Base-by-base conservation (phyloP, 148 eudicot species). In the Simmondsia chinensis region DNA sequence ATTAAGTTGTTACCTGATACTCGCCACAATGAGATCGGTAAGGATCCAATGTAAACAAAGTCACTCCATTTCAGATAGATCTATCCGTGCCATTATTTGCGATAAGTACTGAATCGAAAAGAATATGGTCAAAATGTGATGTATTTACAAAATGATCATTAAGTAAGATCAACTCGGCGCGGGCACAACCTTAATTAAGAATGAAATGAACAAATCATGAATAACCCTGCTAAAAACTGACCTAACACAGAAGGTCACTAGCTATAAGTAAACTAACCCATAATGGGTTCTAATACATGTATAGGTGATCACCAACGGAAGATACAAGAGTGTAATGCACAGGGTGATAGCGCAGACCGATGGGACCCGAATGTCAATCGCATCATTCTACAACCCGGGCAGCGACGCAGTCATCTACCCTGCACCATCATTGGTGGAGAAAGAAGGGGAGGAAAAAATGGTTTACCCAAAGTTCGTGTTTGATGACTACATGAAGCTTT, bases 231-330 rank as follows among this genome's bases (percentile, higher is more conserved):
- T 0, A 38, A 19, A 6, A 38, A n/a, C 9, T 18, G 2, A 8
- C 3, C 31, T 5, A 28, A 28, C 5, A 28, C 5, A 28, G 5
- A 28, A 28, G 9, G 6, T 28, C 6, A 23, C 8, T 11, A n/a
- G n/a, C n/a, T n/a, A n/a, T n/a, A n/a, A n/a, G 15, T 12, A 42
- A 17, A 20, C 15, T n/a, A 0, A 20, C 13, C 15, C 15, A 20
- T 5, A 17, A 5, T 38, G n/a, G 21, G 0, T 40, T 20, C 12
- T 23, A 23, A 20, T 9, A 2, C 28, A 37, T 29, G 11, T 39
- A n/a, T 53, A 72, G 78, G 79, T 74, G 43, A 74, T 74, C 29
- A 74, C 79, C 16, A 74, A 74, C 18, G 79, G 79, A 5, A 74
- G 54, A 33, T 74, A 74, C 65, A 74, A 69, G 68, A 74, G 80